A percentile compares a stretch with the other conserved stretches of the same genome.
phyloP scores from a whole-genome alignment of 148 eudicot species.

The Arbutus unedo region DNA sequence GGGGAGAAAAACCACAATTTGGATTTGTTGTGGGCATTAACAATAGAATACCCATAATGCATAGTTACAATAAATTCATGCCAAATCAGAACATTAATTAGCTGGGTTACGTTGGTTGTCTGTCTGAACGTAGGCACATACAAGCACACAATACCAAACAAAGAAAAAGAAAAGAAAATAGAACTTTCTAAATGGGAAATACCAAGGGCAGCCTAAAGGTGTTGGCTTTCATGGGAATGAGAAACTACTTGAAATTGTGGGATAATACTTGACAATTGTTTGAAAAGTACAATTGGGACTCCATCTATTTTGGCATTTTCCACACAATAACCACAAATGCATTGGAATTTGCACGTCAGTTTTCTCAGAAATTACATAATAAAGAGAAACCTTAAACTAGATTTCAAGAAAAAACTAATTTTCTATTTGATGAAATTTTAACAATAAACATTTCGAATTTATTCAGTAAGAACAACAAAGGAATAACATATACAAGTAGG shows the following conservation, averaged over 20 bases:
- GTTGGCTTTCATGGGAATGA: too few species aligned
- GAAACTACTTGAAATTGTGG: too few species aligned
- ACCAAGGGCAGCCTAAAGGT: too few species aligned
- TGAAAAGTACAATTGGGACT: too few species aligned
- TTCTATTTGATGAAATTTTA: too few species aligned
- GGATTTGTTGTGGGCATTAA: neutral
- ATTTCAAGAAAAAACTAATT: neutral
- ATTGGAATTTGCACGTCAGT: neutral
- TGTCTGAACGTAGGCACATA: neutral
- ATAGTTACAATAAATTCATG: neutral
- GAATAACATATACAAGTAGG: too few species aligned
- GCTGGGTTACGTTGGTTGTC: neutral
- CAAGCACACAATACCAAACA: neutral
- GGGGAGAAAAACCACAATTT: neutral
- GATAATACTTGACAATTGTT: too few species aligned
- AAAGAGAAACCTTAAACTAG: neutral
- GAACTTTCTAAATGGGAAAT: neutral
- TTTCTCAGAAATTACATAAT: neutral
- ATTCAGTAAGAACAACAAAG: neutral
- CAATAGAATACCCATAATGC: too few species aligned
- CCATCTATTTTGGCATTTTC: too few species aligned
- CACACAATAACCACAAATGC: neutral
- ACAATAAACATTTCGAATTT: neutral
- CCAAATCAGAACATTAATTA: neutral
- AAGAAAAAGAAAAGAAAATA: neutral